Evolutionary conservation across 331 rosid genomes (phyloP), one percentile per base, ranked within the genome.

Genomic region (Saraca asoca): DNA sequence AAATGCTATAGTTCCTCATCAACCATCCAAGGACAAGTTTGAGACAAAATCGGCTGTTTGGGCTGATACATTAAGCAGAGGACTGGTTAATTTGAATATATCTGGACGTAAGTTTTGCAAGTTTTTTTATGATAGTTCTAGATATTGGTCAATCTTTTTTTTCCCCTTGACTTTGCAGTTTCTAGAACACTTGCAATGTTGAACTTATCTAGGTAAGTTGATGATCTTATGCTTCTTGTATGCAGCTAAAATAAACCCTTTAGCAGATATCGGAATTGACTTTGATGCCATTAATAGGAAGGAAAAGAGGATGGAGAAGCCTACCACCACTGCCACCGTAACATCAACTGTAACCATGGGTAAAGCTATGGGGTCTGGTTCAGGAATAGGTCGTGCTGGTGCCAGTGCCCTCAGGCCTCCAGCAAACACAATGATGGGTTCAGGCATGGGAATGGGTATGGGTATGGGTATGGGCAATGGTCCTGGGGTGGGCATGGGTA

Each of bases 311-410:
- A 80, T 88, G 91, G 97, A 91, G 80, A 91, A 82, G 86, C 90
- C 85, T 12, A 42, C 84, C 66, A 69, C 82, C 20, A 49, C 43
- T 10, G 70, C 43, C 41, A n/a, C 87, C 1, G 77, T 76, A n/a
- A 62, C 73, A 35, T 88, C 97, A 15, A 81, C 91, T 6, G 73
- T 83, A 57, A 85, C 50, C 70, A 91, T 91, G 96, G 97, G 96
- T 54, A 91, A 81, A 77, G 97, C 96, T n/a, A 91, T 91, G 97
- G 97, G 97, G 74, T 86, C 96, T 57, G 95, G 96, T 70, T 84
- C 97, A 46, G 95, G 97, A 41, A 62, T 86, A 7, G 97, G 96
- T 49, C 90, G 95, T 72, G 87, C 78, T 0, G 83, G 87, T 33
- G 84, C 86, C 0, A 29, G 85, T 70, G 74, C 74, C 20, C 73